These are phyloP conservation scores for Dionaea muscipula DNA, from an alignment of 179 eudicot species.

Conservation along the genomic window DNA sequence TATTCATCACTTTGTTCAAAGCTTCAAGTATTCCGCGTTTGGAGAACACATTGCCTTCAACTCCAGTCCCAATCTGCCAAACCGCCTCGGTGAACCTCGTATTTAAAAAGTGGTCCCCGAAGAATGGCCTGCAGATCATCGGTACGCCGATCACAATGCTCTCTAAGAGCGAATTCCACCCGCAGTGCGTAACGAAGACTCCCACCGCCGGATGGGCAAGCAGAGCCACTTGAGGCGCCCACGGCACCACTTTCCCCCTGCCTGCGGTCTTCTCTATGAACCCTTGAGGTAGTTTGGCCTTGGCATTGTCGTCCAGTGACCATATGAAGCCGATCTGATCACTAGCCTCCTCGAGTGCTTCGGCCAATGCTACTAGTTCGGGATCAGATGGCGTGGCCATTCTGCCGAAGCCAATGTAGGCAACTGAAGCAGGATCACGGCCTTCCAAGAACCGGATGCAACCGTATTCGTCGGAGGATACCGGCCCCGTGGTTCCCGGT, in stretches of 20 bases:
- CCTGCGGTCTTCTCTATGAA: neutral
- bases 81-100: neutral
- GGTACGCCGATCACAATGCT: conserved; percentile 14
- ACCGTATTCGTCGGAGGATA: conserved; percentile 12
- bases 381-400: conserved; percentile 14
- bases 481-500: no score
- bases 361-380: conserved; percentile 26
- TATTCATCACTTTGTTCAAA: conserved; percentile 18
- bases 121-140: conserved; percentile 19
- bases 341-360: conserved; percentile 21
- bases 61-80: conserved; percentile 10
- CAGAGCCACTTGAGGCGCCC: conserved; percentile 12
- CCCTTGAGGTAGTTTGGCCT: neutral
- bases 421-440: neutral
- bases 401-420: conserved; percentile 28
- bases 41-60: conserved; percentile 26
- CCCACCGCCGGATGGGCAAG: conserved; percentile 4
- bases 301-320: conserved; percentile 13
- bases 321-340: conserved; percentile 29
- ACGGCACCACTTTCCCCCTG: conserved; percentile 3
- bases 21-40: conserved; percentile 17
- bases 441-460: conserved; percentile 28
- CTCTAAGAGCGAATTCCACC: conserved; percentile 10
- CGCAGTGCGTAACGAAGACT: conserved; percentile 10
- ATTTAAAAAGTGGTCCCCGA: conserved; percentile 16